Base-by-base conservation (phyloP, 768 basidiomycete species). In the Scleroderma bovista region DNA sequence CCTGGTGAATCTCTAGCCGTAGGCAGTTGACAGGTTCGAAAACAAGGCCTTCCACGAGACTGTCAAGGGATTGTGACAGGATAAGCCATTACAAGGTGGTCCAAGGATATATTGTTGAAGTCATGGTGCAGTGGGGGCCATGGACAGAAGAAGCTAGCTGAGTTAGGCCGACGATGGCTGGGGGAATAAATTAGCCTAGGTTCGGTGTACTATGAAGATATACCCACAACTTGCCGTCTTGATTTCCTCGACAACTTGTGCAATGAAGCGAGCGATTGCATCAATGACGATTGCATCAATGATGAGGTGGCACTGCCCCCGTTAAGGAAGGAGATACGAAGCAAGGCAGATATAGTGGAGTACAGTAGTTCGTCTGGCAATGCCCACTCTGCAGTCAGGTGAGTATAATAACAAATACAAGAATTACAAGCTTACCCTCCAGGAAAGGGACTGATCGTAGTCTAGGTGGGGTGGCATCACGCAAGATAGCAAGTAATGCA, bases 81-180 rank as follows among this genome's bases (percentile, higher is more conserved):
- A n/a, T n/a, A n/a, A n/a, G n/a, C n/a, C n/a, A n/a, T n/a, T n/a
- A n/a, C n/a, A n/a, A n/a, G n/a, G n/a, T n/a, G n/a, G n/a, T n/a
- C n/a, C n/a, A n/a, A n/a, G n/a, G n/a, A n/a, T n/a, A n/a, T n/a
- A n/a, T n/a, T n/a, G n/a, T n/a, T 3, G 88, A 88, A 41, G 81
- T 88, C 52, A 93, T 79, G 6, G 93, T 90, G 32, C 93, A 81
- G 63, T 91, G 90, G 23, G 93, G 71, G 8, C 93, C 93, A 64
- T 94, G 90, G 39, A 94, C 72, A 16, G 87, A 80, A 7, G 92
- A 93, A 17, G 84, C 83, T 32, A 85, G 68, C 53, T 90, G 88
- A 1, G 83, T 82, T 17, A 94, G 71, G 32, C 89, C 74, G 52
- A 80, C 76, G 17, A 81, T 69, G 0, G 86, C 90, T 93, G 53